Percentiles rank a stretch among this genome's conserved stretches.
Conservation (phyloP, 2,329 filamentous ascomycete genomes). For the Aureobasidium sp. region DNA sequence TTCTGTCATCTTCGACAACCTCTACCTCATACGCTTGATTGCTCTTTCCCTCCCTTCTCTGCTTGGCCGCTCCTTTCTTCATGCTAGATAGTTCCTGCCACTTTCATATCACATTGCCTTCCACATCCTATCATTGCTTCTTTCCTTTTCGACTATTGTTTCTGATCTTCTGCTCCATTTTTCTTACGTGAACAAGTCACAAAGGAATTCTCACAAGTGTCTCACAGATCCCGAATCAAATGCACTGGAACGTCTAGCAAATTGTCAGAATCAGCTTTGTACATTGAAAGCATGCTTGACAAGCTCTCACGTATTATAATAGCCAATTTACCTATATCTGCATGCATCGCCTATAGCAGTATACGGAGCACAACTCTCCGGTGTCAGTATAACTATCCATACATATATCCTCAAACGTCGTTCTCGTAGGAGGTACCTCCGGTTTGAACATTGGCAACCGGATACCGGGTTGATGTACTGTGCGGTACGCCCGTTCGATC, state of each 20-base stretch:
- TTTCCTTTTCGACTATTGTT: background rate
- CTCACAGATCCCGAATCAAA: too few relatives aligned
- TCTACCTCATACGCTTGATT: background rate
- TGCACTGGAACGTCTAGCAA: background rate
- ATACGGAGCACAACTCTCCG: too few relatives aligned
- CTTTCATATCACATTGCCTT: background rate
- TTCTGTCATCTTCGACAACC: background rate
- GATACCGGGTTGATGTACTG: background rate
- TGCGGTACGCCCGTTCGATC: constrained; percentile 1
- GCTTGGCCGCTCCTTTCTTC: background rate
- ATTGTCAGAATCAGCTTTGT: background rate
- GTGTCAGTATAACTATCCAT: too few relatives aligned
- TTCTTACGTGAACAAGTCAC: too few relatives aligned
- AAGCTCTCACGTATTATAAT: too few relatives aligned
- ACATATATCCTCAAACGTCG: background rate
- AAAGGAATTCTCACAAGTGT: background rate
- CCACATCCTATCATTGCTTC: background rate
- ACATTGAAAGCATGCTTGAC: background rate
- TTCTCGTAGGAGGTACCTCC: background rate
- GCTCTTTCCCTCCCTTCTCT: background rate
- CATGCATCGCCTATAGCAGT: too few relatives aligned
- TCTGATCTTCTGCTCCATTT: background rate
- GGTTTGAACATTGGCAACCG: background rate
- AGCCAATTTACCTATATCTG: too few relatives aligned
- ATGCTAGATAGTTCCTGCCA: background rate